phyloP scores from a whole-genome alignment of 2,329 filamentous ascomycete genomes.

The Diaporthe citriasiana region DNA sequence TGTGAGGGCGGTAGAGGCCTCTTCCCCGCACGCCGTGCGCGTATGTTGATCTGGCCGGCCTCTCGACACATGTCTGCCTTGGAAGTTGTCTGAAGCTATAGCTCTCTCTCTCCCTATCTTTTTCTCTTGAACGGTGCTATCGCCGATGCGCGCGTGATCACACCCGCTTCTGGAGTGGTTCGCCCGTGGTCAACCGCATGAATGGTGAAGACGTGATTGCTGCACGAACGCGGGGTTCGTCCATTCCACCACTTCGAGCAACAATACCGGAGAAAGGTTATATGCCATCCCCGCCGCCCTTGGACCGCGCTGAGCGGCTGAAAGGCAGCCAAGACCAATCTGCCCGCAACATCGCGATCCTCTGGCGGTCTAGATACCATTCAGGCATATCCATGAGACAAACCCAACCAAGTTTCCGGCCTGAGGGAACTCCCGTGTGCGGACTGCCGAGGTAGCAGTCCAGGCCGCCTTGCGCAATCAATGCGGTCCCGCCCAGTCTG shows the following conservation, averaged over 20 bases:
- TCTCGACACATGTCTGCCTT: constrained; percentile 3
- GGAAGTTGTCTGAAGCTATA: neutral
- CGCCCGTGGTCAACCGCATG: constrained; percentile 3
- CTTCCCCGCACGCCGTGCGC: constrained; percentile 7
- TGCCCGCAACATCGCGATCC: constrained; percentile 14
- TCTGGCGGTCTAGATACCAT: constrained; percentile 1
- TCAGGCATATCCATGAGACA: constrained; percentile 29
- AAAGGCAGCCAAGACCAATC: constrained; percentile 18
- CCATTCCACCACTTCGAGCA: constrained; percentile 28
- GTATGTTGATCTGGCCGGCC: constrained; percentile 1
- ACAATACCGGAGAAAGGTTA: constrained; percentile 19
- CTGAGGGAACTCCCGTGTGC: constrained; percentile 20
- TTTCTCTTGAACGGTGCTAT: neutral
- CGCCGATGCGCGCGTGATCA: constrained; percentile 11
- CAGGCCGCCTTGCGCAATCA: constrained; percentile 1
- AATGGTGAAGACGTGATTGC: constrained; percentile 21
- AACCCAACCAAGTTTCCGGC: neutral
- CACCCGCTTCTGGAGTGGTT: constrained; percentile 23
- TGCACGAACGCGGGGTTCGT: constrained; percentile 27
- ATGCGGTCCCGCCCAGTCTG: constrained; percentile 22
- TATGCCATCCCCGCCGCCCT: constrained; percentile 7
- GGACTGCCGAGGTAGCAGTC: constrained; percentile 7
- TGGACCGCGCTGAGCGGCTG: constrained; percentile 10
- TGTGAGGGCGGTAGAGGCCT: constrained; percentile 4
- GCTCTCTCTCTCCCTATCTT: too few species aligned